A percentile compares a stretch with the other conserved stretches of the same genome.
Evolutionary conservation across 2,329 filamentous ascomycete genomes (phyloP).

Genomic region (Chalara sp.): DNA sequence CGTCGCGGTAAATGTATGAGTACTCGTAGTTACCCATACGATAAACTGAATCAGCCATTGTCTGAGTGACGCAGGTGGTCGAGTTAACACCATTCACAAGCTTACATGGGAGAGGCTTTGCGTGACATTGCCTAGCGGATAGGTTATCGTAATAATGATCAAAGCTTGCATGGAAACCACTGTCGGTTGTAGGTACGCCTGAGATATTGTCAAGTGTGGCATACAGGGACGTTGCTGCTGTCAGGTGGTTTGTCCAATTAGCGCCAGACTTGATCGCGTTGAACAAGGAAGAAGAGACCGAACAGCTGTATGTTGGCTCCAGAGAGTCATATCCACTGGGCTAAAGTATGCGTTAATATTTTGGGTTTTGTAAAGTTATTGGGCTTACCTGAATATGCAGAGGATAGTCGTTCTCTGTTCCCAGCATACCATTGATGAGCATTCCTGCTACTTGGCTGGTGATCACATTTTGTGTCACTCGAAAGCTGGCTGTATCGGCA

Average conservation of each 20-base stretch:
- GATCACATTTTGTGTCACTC: slow-evolving; percentile 77
- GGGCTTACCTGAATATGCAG: slow-evolving; percentile 39
- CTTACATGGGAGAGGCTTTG: slow-evolving; percentile 64
- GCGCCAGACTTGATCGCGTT: slow-evolving; percentile 38
- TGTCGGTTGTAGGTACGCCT: slow-evolving; percentile 48
- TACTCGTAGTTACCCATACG: slow-evolving; percentile 77
- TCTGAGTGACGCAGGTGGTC: slow-evolving; percentile 53
- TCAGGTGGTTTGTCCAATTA: slow-evolving; percentile 60
- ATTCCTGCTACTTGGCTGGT: slow-evolving; percentile 75
- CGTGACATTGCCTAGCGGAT: slow-evolving; percentile 71
- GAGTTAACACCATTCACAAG: slow-evolving; percentile 38
- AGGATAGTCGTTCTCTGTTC: slow-evolving; percentile 33
- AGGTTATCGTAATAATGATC: slow-evolving; percentile 86
- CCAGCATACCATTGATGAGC: slow-evolving; percentile 66
- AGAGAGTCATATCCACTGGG: slow-evolving; percentile 60
- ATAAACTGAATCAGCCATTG: slow-evolving; percentile 62
- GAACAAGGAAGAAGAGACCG: slow-evolving; percentile 38
- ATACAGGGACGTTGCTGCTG: slow-evolving; percentile 47
- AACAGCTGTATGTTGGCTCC: slow-evolving; percentile 66
- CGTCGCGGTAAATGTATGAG: slow-evolving; percentile 67
- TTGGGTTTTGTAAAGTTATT: neutral
- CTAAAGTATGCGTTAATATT: slow-evolving; percentile 4
- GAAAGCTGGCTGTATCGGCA: slow-evolving; percentile 47
- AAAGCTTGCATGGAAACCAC: slow-evolving; percentile 62
- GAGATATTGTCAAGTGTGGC: slow-evolving; percentile 59